Conservation (phyloP, 352 stramenopile species). For the Phytophthora aleatoria region DNA sequence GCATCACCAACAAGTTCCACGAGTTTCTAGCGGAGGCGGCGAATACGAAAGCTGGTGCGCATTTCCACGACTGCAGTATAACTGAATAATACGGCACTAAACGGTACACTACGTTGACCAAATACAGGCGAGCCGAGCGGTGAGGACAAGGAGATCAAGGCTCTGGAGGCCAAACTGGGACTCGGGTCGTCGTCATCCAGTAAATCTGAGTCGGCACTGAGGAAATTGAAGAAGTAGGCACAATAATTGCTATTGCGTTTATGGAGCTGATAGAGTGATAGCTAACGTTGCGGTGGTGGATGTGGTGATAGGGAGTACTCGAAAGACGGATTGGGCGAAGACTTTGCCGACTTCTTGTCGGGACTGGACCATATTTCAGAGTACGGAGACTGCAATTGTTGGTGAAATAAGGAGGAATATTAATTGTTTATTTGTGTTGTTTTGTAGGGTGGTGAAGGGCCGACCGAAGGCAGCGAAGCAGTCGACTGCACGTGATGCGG, state of each 20-base stretch:
- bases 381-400: conserved; percentile 27
- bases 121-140: conserved; percentile 33
- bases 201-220: conserved; percentile 55
- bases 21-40: conserved; percentile 76
- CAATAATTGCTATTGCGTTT: background rate
- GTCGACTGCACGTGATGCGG: conserved; percentile 15
- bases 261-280: background rate
- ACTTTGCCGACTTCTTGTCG: conserved; percentile 82
- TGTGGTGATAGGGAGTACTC: conserved; percentile 63
- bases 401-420: background rate
- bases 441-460: conserved; percentile 65
- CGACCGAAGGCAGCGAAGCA: conserved; percentile 29
- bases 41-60: conserved; percentile 19
- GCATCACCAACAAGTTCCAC: conserved; percentile 80
- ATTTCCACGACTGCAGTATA: background rate
- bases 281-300: conserved; percentile 19
- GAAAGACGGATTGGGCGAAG: conserved; percentile 78
- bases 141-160: conserved; percentile 74
- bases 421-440: background rate
- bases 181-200: conserved; percentile 34
- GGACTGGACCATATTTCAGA: conserved; percentile 77
- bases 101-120: background rate
- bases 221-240: conserved; percentile 70
- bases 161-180: conserved; percentile 74
- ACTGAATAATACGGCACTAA: background rate